Conservation (phyloP, 257 asterid genomes). For the Lavandula angustifolia region DNA sequence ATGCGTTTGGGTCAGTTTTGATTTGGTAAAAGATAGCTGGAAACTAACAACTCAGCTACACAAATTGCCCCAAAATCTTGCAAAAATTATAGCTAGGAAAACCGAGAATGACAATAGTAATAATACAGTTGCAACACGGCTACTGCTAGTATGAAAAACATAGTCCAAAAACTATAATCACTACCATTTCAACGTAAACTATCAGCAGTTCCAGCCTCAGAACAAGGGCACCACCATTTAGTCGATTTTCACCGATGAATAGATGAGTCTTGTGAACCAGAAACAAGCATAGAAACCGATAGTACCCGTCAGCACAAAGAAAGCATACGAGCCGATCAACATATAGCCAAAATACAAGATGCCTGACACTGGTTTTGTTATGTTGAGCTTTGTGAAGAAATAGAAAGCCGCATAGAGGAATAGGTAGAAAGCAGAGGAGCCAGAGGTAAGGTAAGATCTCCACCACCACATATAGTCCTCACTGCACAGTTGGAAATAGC, state of each 20-base stretch:
- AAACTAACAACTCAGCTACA: neutral
- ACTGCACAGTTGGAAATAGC: conserved; percentile 95
- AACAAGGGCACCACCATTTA: conserved; percentile 25
- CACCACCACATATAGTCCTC: conserved; percentile 98
- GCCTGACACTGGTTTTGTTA: conserved; percentile 81
- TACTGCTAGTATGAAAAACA: conserved; percentile 21
- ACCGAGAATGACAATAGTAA: conserved; percentile 26
- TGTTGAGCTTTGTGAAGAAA: conserved; percentile 88
- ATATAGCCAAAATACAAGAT: conserved; percentile 81
- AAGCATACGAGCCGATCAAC: conserved; percentile 80
- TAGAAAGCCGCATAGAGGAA: conserved; percentile 81
- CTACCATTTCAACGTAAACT: conserved; percentile 29
- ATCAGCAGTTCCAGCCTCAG: conserved; percentile 26
- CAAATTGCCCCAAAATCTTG: conserved; percentile 31
- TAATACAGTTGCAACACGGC: conserved; percentile 32
- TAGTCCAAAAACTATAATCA: conserved; percentile 25
- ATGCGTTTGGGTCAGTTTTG: too few relatives aligned
- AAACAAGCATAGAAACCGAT: conserved; percentile 84
- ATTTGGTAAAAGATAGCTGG: neutral
- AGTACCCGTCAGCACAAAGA: conserved; percentile 86
- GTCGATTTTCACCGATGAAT: conserved; percentile 91
- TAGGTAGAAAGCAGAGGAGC: conserved; percentile 85
- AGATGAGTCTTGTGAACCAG: conserved; percentile 92
- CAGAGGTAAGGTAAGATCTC: conserved; percentile 88
- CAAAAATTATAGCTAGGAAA: conserved; percentile 22